These are phyloP conservation scores for Trichoderma endophyticum DNA, from an alignment of 2,329 filamentous ascomycete species.

Conservation along the genomic window DNA sequence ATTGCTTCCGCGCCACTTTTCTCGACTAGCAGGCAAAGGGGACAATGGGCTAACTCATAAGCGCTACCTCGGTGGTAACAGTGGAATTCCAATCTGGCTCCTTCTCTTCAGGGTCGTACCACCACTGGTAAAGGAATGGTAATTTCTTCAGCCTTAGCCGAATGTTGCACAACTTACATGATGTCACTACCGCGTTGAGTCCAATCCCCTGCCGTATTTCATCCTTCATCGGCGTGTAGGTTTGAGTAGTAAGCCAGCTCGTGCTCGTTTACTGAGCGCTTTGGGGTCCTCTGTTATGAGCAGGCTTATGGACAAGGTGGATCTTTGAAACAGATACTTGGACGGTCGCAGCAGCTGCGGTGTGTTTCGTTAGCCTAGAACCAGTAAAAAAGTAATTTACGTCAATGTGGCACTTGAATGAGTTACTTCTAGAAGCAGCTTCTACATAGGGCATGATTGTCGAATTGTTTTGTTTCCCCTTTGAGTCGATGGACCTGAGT, in stretches of 20 bases:
- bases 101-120: background rate
- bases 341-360: background rate
- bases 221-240: background rate
- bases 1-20: background rate
- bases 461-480: background rate
- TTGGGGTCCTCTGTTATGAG: background rate
- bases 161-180: background rate
- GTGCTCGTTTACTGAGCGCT: background rate
- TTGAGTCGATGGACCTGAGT: background rate
- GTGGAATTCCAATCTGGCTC: background rate
- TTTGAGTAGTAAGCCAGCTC: background rate
- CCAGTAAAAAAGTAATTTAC: background rate
- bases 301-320: background rate
- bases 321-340: background rate
- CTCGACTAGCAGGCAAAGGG: background rate
- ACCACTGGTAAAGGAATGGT: background rate
- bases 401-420: background rate
- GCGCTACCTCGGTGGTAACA: background rate
- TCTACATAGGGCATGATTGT: background rate
- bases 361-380: background rate
- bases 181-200: background rate
- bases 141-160: background rate
- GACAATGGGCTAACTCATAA: background rate
- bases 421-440: background rate
- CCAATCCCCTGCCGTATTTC: background rate